Evolutionary conservation across 1,284 basidiomycete genomes (phyloP).

Genomic region (Mrakiaceae sp.): DNA sequence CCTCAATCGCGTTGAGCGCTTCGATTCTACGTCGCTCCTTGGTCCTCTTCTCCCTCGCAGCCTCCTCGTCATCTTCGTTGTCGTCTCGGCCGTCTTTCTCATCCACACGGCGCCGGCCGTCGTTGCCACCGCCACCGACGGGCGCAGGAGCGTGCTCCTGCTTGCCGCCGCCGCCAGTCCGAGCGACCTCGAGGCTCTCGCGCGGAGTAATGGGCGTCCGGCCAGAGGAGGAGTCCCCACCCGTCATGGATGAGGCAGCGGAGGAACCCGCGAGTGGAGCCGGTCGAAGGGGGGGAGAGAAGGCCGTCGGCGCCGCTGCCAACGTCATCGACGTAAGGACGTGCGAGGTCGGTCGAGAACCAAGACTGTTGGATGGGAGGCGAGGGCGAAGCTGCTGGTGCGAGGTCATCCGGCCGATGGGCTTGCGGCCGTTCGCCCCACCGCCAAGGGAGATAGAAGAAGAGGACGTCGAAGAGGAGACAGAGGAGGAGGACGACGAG

Average conservation of each 20-base stretch:
- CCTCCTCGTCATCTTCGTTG: constrained; percentile 3
- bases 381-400: no score
- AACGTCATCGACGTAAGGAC: no score
- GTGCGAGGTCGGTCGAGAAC: no score
- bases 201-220: constrained; percentile 10
- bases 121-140: neutral
- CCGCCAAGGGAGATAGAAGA: neutral
- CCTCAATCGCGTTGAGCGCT: constrained; percentile 15
- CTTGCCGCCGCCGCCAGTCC: neutral
- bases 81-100: neutral
- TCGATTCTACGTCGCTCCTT: constrained; percentile 14
- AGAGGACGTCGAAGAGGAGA: neutral
- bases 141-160: no score
- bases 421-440: neutral
- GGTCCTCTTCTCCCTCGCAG: constrained; percentile 1
- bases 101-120: neutral
- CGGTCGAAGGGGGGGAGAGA: no score
- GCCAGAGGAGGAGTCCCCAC: constrained; percentile 7
- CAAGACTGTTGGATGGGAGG: no score
- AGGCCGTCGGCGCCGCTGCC: no score
- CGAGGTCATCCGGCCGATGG: neutral
- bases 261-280: no score
- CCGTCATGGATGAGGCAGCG: no score
- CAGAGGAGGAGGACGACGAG: neutral
- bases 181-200: neutral